These are phyloP conservation scores for Chiua sp. DNA, from an alignment of 1,284 basidiomycete species.

Conservation along the genomic window DNA sequence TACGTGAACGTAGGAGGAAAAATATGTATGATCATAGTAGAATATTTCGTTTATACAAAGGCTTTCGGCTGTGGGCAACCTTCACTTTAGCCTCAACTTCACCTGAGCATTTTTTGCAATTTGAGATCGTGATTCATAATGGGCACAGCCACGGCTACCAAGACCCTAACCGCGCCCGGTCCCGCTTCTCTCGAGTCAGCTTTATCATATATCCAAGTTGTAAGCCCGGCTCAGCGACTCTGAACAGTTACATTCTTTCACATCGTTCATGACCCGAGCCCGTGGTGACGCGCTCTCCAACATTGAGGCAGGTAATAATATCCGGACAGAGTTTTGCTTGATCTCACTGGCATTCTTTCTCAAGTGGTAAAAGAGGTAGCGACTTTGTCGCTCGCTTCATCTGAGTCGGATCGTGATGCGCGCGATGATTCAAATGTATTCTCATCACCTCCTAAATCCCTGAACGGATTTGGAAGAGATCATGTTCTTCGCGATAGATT, in stretches of 20 bases:
- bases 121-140: no score
- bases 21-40: no score
- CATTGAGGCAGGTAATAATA: conserved; percentile 9
- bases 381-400: conserved; percentile 6
- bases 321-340: not conserved
- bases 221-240: no score
- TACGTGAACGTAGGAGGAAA: no score
- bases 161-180: no score
- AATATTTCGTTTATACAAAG: no score
- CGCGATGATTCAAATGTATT: conserved; percentile 2
- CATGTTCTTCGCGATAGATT: conserved; percentile 39
- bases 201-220: not conserved
- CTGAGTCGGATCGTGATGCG: not conserved
- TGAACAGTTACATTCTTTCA: no score
- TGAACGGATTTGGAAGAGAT: not conserved
- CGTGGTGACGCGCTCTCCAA: not conserved
- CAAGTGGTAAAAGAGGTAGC: conserved; percentile 6
- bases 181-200: not conserved
- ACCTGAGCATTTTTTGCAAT: no score
- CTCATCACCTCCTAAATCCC: not conserved
- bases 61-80: no score
- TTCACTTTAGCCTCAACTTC: no score
- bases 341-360: not conserved
- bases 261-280: conserved; percentile 6
- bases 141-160: no score